Percentiles rank a stretch among this genome's conserved stretches.
These are phyloP conservation scores for Rhizopogon vesiculosus DNA, from an alignment of 768 basidiomycete species.

Conservation along the genomic window DNA sequence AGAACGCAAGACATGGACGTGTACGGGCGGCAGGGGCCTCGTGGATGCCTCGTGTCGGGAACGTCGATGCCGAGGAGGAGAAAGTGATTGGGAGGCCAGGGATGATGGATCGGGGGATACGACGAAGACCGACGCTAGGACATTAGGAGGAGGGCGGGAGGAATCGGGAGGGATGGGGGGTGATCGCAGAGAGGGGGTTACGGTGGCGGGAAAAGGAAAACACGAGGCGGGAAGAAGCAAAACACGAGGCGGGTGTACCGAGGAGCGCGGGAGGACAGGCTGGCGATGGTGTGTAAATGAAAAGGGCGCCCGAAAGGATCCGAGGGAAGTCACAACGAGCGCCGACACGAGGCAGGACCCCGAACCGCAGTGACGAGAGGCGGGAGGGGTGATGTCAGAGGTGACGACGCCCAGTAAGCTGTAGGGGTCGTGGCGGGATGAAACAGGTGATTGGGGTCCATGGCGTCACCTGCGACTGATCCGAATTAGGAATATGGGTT, in stretches of 20 bases:
- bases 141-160: background rate
- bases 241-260: constrained; percentile 1
- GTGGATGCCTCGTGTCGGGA: background rate
- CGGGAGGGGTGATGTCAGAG: constrained; percentile 11
- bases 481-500: constrained; percentile 11
- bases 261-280: background rate
- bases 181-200: no score
- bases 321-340: constrained; percentile 8
- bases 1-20: background rate
- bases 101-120: background rate
- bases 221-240: background rate
- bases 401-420: constrained; percentile 1
- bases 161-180: background rate
- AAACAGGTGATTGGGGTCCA: constrained; percentile 17
- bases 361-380: constrained; percentile 9
- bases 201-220: background rate
- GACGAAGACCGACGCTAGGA: background rate
- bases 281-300: background rate
- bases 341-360: constrained; percentile 29
- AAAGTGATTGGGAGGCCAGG: background rate
- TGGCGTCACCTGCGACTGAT: constrained; percentile 8
- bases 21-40: background rate
- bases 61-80: background rate
- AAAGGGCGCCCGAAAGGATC: background rate
- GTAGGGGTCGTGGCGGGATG: background rate